Evolutionary conservation across 805 yeast genomes (phyloP).

Genomic region (Metschnikowia lunata): DNA sequence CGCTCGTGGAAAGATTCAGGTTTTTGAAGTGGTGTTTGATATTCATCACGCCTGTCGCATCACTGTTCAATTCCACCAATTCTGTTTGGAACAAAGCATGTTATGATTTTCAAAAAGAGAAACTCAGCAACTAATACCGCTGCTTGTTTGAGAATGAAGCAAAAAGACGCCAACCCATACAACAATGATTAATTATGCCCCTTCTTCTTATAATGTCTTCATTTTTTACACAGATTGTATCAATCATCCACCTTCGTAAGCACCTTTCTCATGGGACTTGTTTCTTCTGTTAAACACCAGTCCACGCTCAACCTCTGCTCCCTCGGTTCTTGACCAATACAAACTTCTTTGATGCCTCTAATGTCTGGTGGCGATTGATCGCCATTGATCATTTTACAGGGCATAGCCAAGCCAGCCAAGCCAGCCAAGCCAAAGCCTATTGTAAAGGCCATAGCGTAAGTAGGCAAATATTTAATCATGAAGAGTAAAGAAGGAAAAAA

Average conservation of each 20-base stretch:
- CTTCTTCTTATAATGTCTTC: background rate
- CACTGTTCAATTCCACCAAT: background rate
- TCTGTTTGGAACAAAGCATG: background rate
- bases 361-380: background rate
- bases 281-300: background rate
- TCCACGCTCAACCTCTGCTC: background rate
- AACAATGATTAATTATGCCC: background rate
- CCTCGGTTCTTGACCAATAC: no score
- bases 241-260: background rate
- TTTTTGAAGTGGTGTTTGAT: no score
- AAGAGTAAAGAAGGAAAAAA: no score
- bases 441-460: no score
- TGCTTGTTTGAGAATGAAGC: background rate
- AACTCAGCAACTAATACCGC: background rate
- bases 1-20: no score
- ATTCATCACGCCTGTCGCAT: no score
- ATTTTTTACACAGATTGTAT: background rate
- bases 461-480: no score
- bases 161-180: no score
- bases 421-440: background rate
- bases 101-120: background rate
- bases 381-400: no score
- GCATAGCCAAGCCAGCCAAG: no score
- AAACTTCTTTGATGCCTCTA: background rate
- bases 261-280: background rate